Percentiles rank a stretch among this genome's conserved stretches.
Conservation (phyloP, 371 early-diverging fungal species). For the Scutellospora calospora region DNA sequence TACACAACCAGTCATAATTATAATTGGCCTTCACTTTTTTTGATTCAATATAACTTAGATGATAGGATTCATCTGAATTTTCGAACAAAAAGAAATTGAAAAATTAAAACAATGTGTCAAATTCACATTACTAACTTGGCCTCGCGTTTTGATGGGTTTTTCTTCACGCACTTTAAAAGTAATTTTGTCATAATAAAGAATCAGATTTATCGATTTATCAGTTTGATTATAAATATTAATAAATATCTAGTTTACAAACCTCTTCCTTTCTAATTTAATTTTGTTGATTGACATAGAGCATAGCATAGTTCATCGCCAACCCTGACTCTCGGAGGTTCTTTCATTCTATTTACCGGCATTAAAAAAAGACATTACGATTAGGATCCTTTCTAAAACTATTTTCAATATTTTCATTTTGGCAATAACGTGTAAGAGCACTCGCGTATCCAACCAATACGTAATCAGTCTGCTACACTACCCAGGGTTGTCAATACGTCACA, state of each 20-base stretch:
- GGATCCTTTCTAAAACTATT: neutral
- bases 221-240: neutral
- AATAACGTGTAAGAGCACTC: conserved; percentile 40
- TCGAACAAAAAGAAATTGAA: too few relatives aligned
- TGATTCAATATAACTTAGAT: too few relatives aligned
- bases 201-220: conserved; percentile 20
- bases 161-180: too few relatives aligned
- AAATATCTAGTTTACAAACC: conserved; percentile 21
- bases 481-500: conserved; percentile 37
- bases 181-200: conserved; percentile 24
- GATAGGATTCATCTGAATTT: too few relatives aligned
- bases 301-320: too few relatives aligned
- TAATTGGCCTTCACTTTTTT: too few relatives aligned
- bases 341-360: conserved; percentile 11
- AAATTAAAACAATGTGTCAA: too few relatives aligned
- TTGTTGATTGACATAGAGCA: neutral
- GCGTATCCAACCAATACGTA: conserved; percentile 21
- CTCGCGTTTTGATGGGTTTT: too few relatives aligned
- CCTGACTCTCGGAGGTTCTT: neutral
- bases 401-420: conserved; percentile 17
- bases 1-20: too few relatives aligned
- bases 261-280: neutral
- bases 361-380: too few relatives aligned
- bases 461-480: conserved; percentile 28
- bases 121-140: too few relatives aligned